These are phyloP conservation scores for Saccharum spontaneum DNA, from an alignment of 176 grass and related monocot species.

Conservation along the genomic window DNA sequence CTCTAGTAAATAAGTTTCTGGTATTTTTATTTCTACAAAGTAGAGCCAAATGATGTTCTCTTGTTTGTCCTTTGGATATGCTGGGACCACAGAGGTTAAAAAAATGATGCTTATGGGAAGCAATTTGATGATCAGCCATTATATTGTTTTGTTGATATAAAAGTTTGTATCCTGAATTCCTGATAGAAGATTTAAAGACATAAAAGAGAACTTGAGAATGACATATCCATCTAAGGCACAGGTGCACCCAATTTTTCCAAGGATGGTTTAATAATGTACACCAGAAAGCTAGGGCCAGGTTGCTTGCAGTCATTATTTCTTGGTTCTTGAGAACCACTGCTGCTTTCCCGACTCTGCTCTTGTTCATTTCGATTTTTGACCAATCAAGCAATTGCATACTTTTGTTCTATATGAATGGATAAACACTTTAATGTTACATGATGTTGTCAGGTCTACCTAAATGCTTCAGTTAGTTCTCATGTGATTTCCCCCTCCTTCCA, in stretches of 20 bases:
- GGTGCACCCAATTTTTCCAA: not conserved
- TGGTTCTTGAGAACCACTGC: not conserved
- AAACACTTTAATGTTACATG: not conserved
- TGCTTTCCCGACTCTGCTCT: not conserved
- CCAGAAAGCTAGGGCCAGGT: not conserved
- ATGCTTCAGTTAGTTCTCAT: constrained; percentile 36
- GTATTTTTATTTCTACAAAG: constrained; percentile 2
- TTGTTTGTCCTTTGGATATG: constrained; percentile 6
- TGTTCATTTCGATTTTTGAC: constrained; percentile 10
- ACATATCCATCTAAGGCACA: not conserved
- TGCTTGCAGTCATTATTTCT: not conserved
- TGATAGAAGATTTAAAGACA: not conserved
- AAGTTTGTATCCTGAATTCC: not conserved
- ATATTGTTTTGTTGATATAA: not conserved
- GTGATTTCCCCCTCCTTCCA: constrained; percentile 24
- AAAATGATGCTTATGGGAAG: not conserved
- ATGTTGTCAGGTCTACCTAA: not conserved
- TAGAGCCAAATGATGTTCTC: not conserved
- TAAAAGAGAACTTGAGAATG: not conserved
- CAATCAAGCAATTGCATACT: constrained; percentile 7
- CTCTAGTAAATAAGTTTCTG: not conserved
- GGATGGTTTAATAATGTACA: not conserved
- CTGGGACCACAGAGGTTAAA: not conserved
- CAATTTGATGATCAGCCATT: not conserved
- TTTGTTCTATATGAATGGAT: constrained; percentile 1